Evolutionary conservation across 148 eudicot species (phyloP).

Genomic region (Heliosperma pusillum): DNA sequence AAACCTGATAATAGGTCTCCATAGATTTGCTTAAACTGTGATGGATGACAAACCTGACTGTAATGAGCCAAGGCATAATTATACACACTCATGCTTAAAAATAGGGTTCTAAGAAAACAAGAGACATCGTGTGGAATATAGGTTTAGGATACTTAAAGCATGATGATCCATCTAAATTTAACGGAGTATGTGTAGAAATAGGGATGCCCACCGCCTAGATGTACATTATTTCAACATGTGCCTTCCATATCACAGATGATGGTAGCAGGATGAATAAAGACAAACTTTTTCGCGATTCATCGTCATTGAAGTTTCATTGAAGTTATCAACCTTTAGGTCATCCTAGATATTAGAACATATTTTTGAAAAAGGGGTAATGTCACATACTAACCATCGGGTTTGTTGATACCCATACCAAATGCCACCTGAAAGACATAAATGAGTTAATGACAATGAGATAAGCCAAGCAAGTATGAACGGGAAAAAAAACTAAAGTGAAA

Average conservation of each 20-base stretch:
- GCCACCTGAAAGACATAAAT: constrained; percentile 60
- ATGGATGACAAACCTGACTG: constrained; percentile 99
- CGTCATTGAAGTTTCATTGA: background rate
- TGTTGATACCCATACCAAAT: constrained; percentile 99
- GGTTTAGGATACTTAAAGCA: background rate
- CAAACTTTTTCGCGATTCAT: background rate
- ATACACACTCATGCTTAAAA: background rate
- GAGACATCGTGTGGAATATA: background rate
- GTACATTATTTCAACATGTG: background rate
- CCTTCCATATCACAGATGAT: background rate
- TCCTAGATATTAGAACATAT: background rate
- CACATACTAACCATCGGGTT: constrained; percentile 91
- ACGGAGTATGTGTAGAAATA: background rate
- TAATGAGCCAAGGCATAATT: constrained; percentile 29
- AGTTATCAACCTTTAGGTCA: background rate
- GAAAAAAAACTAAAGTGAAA: background rate
- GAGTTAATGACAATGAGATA: background rate
- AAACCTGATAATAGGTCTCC: constrained; percentile 99
- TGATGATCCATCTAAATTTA: background rate
- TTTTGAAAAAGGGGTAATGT: background rate
- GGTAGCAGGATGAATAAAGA: background rate
- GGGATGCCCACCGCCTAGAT: background rate
- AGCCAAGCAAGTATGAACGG: constrained; percentile 11
- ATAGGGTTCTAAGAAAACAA: background rate
- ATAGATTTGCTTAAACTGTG: constrained; percentile 98